Conservation (phyloP, 441 rosid genomes). For the Erysimum cheiri region DNA sequence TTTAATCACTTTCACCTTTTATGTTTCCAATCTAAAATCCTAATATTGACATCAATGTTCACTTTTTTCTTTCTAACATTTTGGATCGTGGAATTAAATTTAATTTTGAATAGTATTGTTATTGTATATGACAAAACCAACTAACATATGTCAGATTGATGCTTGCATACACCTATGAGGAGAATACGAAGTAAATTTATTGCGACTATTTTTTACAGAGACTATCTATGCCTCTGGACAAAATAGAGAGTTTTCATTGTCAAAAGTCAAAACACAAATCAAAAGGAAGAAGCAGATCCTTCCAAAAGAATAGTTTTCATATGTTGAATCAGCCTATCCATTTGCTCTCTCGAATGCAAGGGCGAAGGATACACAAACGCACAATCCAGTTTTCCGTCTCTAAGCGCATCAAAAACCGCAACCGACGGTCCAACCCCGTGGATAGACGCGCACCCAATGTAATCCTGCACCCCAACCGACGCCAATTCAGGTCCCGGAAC, state of each 20-base stretch:
- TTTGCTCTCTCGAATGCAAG: conserved; percentile 84
- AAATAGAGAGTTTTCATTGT: conserved; percentile 4
- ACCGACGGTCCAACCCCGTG: conserved; percentile 84
- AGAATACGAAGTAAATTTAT: background rate
- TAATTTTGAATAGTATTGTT: too few relatives aligned
- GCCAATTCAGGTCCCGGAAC: conserved; percentile 34
- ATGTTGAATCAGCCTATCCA: conserved; percentile 57
- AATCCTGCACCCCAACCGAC: conserved; percentile 61
- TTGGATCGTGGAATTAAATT: background rate
- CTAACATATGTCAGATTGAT: too few relatives aligned
- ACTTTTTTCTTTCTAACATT: background rate
- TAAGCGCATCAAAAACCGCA: conserved; percentile 75
- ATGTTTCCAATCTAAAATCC: background rate
- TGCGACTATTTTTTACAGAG: background rate
- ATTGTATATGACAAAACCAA: background rate
- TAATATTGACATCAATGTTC: background rate
- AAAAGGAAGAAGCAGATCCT: conserved; percentile 41
- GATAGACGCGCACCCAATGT: conserved; percentile 73
- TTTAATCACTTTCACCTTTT: conserved; percentile 1
- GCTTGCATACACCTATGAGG: background rate
- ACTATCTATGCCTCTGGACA: background rate
- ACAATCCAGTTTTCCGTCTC: conserved; percentile 69
- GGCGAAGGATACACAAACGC: conserved; percentile 82
- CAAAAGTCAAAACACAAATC: conserved; percentile 8
- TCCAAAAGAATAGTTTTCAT: conserved; percentile 67